phyloP scores from a whole-genome alignment of 202 grass and related monocot species.

The Cymbopogon flexuosus region DNA sequence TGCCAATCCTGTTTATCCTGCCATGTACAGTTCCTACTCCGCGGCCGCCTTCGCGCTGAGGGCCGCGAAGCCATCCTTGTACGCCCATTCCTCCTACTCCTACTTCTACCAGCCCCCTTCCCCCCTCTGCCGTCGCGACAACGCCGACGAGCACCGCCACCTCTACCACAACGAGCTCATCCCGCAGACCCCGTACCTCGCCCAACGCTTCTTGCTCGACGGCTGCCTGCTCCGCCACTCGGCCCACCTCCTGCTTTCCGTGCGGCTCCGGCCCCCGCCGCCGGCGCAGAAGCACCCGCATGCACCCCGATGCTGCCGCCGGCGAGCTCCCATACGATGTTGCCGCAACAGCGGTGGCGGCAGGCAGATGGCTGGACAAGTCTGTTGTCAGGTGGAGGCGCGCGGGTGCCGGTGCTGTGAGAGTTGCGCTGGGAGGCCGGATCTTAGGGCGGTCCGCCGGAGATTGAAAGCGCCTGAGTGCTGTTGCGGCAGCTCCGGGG shows the following conservation, averaged over 20 bases:
- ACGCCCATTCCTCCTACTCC: conserved; percentile 21
- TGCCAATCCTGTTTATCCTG: not conserved
- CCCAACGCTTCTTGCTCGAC: conserved; percentile 42
- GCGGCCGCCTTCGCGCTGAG: conserved; percentile 39
- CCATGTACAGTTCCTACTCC: conserved; percentile 69
- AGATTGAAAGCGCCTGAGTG: conserved; percentile 8
- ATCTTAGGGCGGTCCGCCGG: conserved; percentile 28
- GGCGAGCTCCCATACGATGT: not conserved
- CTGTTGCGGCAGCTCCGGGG: not conserved
- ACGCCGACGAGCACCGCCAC: not conserved
- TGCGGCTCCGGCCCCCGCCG: conserved; percentile 13
- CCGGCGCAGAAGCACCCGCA: not conserved
- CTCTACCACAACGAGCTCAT: conserved; percentile 34
- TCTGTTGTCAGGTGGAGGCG: conserved; percentile 14
- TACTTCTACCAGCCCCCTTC: not conserved
- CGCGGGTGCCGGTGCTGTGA: conserved; percentile 9
- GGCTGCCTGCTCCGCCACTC: conserved; percentile 43
- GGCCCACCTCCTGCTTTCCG: conserved; percentile 28
- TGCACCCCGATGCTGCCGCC: conserved; percentile 17
- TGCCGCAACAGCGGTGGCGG: not conserved
- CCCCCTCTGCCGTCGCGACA: conserved; percentile 15
- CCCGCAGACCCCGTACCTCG: conserved; percentile 16
- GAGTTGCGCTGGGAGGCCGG: conserved; percentile 13
- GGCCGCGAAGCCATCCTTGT: conserved; percentile 53
- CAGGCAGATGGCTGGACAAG: not conserved